Conservation (phyloP, 1,284 basidiomycete genomes). For the Cutaneotrichosporon sp. region DNA sequence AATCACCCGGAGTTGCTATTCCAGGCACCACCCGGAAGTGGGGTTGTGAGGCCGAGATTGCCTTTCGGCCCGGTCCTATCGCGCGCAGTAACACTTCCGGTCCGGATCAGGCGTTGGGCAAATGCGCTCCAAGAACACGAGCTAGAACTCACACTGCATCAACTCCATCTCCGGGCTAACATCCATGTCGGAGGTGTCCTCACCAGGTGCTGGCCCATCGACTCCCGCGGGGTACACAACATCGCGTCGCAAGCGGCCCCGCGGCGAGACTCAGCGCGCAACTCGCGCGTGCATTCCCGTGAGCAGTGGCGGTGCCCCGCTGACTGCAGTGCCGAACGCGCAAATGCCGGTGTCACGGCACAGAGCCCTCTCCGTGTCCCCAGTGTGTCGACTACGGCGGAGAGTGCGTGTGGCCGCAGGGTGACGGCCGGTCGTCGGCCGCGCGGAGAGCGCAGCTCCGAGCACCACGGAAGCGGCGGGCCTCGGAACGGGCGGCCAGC, state of each 20-base stretch:
- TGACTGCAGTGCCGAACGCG: slow-evolving; percentile 29
- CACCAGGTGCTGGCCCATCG: neutral
- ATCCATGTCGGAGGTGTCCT: neutral
- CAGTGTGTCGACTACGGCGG: slow-evolving; percentile 28
- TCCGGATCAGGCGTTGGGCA: no score
- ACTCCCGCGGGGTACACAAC: no score
- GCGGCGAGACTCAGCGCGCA: neutral
- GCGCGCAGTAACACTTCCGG: neutral
- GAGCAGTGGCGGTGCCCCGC: neutral
- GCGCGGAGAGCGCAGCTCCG: slow-evolving; percentile 9
- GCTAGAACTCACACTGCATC: no score
- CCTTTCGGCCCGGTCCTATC: neutral
- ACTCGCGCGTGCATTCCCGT: slow-evolving; percentile 1
- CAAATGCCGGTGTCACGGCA: slow-evolving; percentile 31
- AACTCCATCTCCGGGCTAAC: no score
- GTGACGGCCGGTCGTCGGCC: slow-evolving; percentile 28
- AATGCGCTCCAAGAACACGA: no score
- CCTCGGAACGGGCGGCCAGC: no score
- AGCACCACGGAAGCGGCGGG: slow-evolving; percentile 13
- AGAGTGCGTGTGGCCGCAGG: slow-evolving; percentile 29
- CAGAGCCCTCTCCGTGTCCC: slow-evolving; percentile 29
- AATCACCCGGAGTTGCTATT: neutral
- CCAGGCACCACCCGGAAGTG: neutral
- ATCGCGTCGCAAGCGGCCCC: neutral
- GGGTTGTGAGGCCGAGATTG: neutral